Evolutionary conservation across 495 filamentous ascomycete genomes (phyloP).

Genomic region (Aspergillus heteromorphus): DNA sequence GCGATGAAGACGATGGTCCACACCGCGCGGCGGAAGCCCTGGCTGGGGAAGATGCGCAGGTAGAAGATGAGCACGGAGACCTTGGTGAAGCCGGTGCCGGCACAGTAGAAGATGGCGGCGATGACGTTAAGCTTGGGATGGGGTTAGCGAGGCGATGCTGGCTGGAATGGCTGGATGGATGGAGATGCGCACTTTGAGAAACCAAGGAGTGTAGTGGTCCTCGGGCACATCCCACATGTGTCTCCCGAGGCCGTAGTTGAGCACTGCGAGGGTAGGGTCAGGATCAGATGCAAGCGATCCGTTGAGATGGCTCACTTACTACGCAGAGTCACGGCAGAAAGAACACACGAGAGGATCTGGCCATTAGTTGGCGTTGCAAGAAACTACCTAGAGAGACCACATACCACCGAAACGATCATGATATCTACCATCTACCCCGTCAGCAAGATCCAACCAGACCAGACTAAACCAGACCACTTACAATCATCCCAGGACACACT

Average conservation of each 20-base stretch:
- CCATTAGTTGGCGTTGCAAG: constrained; percentile 1
- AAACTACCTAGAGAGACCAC: background rate
- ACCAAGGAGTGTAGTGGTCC: constrained; percentile 6
- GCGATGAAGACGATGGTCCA: constrained; percentile 31
- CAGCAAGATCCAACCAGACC: background rate
- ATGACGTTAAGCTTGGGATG: constrained; percentile 10
- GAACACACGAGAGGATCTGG: constrained; percentile 20
- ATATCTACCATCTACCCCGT: constrained; percentile 25
- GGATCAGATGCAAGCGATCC: no score
- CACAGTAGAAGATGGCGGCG: constrained; percentile 30
- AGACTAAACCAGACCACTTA: constrained; percentile 11
- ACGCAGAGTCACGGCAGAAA: constrained; percentile 24
- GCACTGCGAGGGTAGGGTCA: no score
- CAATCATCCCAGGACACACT: constrained; percentile 38
- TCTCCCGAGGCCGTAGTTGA: constrained; percentile 11
- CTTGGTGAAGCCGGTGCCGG: constrained; percentile 34
- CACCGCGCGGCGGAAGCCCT: constrained; percentile 27
- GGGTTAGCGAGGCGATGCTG: background rate
- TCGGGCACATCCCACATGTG: constrained; percentile 12
- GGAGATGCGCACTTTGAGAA: constrained; percentile 7
- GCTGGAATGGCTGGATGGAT: background rate
- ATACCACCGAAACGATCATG: constrained; percentile 28
- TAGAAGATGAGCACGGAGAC: constrained; percentile 45
- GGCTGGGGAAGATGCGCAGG: constrained; percentile 42
- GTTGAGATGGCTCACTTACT: no score